A percentile compares a stretch with the other conserved stretches of the same genome.
Conservation (phyloP, 495 filamentous ascomycete species). For the Podospora pseudocomata region DNA sequence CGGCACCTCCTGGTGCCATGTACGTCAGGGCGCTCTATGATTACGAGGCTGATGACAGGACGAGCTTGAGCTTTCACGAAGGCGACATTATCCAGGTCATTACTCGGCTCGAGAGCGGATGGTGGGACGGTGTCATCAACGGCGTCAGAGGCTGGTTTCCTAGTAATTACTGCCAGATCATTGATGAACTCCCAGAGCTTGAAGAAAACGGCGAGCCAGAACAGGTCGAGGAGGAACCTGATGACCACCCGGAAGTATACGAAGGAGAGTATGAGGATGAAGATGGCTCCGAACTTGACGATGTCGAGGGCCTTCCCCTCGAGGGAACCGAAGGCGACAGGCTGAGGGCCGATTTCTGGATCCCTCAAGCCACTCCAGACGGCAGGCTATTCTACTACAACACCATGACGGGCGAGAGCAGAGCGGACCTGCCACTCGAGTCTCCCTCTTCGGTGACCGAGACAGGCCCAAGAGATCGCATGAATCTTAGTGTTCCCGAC, state of each 20-base stretch:
- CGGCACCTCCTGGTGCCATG: constrained; percentile 70
- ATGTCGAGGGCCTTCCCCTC: constrained; percentile 59
- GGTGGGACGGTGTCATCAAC: constrained; percentile 98
- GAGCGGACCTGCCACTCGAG: constrained; percentile 89
- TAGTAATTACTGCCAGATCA: constrained; percentile 93
- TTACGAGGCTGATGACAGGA: constrained; percentile 94
- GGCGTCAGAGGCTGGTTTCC: constrained; percentile 96
- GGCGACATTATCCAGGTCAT: constrained; percentile 97
- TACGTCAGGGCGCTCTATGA: constrained; percentile 96
- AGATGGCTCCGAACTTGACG: constrained; percentile 38
- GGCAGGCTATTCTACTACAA: constrained; percentile 98
- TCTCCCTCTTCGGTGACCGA: constrained; percentile 79
- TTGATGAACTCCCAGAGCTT: constrained; percentile 61
- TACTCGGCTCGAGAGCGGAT: constrained; percentile 94
- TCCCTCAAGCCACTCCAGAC: constrained; percentile 92
- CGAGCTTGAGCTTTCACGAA: constrained; percentile 90
- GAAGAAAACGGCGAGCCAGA: constrained; percentile 63
- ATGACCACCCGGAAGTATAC: constrained; percentile 43
- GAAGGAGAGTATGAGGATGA: constrained; percentile 39
- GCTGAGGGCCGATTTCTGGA: constrained; percentile 95
- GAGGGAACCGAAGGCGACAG: constrained; percentile 66
- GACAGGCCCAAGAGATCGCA: constrained; percentile 79
- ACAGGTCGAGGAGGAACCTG: constrained; percentile 66
- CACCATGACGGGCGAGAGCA: constrained; percentile 87
- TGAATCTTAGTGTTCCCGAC: constrained; percentile 81